These are phyloP conservation scores for Brassica balearica DNA, from an alignment of 441 rosid genomes.

Conservation along the genomic window DNA sequence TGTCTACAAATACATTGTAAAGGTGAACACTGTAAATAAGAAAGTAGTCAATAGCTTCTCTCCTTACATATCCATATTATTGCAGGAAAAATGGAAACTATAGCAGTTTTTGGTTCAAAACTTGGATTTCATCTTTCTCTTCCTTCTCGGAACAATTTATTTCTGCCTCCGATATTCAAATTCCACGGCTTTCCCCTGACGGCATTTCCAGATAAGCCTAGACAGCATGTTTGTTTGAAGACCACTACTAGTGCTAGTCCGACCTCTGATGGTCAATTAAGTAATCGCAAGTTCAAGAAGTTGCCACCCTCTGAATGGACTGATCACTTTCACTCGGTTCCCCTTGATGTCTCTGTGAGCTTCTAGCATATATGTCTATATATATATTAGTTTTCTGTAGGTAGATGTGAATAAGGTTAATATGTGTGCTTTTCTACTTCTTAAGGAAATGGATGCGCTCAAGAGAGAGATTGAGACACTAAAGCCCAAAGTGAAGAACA, in stretches of 20 bases:
- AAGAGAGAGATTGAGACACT: conserved; percentile 17
- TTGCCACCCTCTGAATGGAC: conserved; percentile 33
- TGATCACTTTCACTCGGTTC: conserved; percentile 13
- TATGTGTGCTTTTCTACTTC: background rate
- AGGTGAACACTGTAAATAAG: too few relatives aligned
- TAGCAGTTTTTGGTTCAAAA: background rate
- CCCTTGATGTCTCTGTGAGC: conserved; percentile 19
- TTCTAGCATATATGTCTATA: background rate
- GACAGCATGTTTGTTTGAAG: conserved; percentile 15
- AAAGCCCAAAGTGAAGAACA: conserved; percentile 26
- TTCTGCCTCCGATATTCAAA: background rate
- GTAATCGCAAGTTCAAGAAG: conserved; percentile 20
- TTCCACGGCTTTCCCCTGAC: background rate
- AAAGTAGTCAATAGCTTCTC: too few relatives aligned
- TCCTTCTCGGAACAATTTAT: background rate
- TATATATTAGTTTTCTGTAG: background rate
- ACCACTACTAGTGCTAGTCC: background rate
- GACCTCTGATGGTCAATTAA: conserved; percentile 13
- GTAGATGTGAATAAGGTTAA: background rate
- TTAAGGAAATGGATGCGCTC: conserved; percentile 33
- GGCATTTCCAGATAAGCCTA: background rate
- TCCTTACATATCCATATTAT: too few relatives aligned
- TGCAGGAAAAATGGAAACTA: conserved; percentile 19
- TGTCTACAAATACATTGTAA: too few relatives aligned
- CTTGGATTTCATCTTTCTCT: background rate